Evolutionary conservation across 2,329 filamentous ascomycete species (phyloP).

Genomic region (Paecilomyces niveus): DNA sequence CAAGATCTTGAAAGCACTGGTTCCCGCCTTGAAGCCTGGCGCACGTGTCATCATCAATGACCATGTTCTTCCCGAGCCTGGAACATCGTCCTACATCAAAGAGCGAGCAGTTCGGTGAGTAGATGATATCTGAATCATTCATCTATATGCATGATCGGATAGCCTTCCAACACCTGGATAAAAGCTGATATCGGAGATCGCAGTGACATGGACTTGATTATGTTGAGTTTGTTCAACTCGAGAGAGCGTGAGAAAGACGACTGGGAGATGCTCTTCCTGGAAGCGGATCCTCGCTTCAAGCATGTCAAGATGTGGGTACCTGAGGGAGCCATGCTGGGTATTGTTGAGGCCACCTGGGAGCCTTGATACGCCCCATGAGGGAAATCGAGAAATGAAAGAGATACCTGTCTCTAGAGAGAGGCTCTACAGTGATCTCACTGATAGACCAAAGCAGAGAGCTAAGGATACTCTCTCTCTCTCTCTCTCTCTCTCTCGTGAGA

Average conservation of each 20-base stretch:
- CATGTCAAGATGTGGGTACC: background rate
- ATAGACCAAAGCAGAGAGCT: background rate
- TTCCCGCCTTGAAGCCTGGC: constrained; percentile 5
- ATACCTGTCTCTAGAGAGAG: background rate
- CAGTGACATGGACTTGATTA: constrained; percentile 45
- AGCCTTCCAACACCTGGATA: background rate
- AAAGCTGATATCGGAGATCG: background rate
- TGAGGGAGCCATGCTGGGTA: background rate
- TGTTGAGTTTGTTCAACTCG: constrained; percentile 47
- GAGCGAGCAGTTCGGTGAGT: constrained; percentile 9
- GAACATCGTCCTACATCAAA: constrained; percentile 6
- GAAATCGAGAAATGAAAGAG: background rate
- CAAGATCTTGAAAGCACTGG: constrained; percentile 16
- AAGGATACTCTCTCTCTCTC: too few relatives aligned
- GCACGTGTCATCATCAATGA: constrained; percentile 8
- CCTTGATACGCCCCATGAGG: background rate
- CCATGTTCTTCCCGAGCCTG: constrained; percentile 9
- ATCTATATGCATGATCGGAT: background rate
- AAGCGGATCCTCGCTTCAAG: constrained; percentile 23
- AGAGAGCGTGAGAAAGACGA: constrained; percentile 45
- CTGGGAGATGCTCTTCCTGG: constrained; percentile 40
- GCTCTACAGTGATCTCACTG: background rate
- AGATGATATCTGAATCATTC: background rate
- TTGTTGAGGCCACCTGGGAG: background rate
- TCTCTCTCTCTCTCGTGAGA: too few relatives aligned